Percentiles rank a stretch among this genome's conserved stretches.
phyloP scores from a whole-genome alignment of 108 stramenopile species.

The Stephanodiscus triporus region DNA sequence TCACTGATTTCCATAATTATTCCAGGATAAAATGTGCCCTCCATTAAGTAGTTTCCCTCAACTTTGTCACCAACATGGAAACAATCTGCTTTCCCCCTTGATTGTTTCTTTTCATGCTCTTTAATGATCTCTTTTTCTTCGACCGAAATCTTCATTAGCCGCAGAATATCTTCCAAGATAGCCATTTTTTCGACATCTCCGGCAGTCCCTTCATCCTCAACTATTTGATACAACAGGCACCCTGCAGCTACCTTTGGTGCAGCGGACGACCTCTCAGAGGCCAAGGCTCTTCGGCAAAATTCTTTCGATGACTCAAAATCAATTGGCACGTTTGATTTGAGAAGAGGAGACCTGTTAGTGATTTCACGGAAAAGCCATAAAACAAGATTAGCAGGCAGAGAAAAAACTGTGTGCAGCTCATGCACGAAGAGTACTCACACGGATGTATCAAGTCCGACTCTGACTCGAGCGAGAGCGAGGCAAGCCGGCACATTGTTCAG shows the following conservation, averaged over 20 bases:
- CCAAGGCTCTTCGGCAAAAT: slow-evolving; percentile 61
- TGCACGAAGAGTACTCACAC: slow-evolving; percentile 19
- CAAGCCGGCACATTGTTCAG: slow-evolving; percentile 60
- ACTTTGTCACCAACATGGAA: slow-evolving; percentile 68
- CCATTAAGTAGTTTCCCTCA: slow-evolving; percentile 70
- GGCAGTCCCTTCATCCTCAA: slow-evolving; percentile 55
- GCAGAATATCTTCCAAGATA: slow-evolving; percentile 57
- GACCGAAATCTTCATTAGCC: slow-evolving; percentile 35
- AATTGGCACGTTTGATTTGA: slow-evolving; percentile 58
- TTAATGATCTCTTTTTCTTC: slow-evolving; percentile 38
- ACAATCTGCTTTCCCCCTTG: slow-evolving; percentile 30
- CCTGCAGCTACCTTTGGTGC: slow-evolving; percentile 72
- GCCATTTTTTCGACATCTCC: slow-evolving; percentile 42
- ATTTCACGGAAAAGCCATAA: too few relatives aligned
- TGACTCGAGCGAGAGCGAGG: slow-evolving; percentile 66
- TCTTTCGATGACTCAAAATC: slow-evolving; percentile 74
- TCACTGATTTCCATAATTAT: slow-evolving; percentile 54
- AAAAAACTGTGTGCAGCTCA: neutral
- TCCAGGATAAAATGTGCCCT: slow-evolving; percentile 75
- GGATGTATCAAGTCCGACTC: slow-evolving; percentile 60
- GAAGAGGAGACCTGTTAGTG: slow-evolving; percentile 47
- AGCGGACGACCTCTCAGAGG: slow-evolving; percentile 29
- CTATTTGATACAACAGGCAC: slow-evolving; percentile 68
- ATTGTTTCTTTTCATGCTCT: slow-evolving; percentile 39
- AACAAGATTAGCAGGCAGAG: neutral